Base-by-base conservation (phyloP, 306 rosid species). In the Lablab purpureus region DNA sequence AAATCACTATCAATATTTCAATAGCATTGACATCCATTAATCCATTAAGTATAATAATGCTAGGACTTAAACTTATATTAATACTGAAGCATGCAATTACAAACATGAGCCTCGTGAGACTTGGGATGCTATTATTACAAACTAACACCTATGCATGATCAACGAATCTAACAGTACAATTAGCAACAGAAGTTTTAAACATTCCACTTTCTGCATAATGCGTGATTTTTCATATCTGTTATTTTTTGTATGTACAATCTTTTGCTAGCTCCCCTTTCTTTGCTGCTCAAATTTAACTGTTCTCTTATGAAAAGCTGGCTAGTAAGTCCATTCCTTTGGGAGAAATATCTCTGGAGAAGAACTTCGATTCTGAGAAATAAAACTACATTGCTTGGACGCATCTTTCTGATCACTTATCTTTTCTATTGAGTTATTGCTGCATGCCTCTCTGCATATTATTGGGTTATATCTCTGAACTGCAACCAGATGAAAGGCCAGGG, bases 271-370 rank as follows among this genome's bases (percentile, higher is more conserved):
- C 23, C 65, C 7, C 12, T 12, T 10, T 1, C 28, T 67, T 6
- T 23, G 73, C 40, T 34, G 15, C 60, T 59, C 14, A 69, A 66
- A 63, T 73, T 54, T 59, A 12, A 18, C 45, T 41, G 27, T 12
- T 36, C 46, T 56, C 4, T 67, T 18, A 23, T 56, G 43, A 78
- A 7, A 32, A 36, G 22, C 37, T 79, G 23, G 56, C 76, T 87
- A 92, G 75, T 90, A 92, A 49, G 93, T 90, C 97, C 95, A 92
- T 80, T 92, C 97, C 69, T 90, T 90, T 50, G 97, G 97, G 76
- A 92, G 97, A 75, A 83, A 87, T 55, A 83, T 75, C 55, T 82
- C 90, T 5, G 86, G 84, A 7, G 91, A 81, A 22, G 87, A 84
- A 83, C 23, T 77, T 63, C 55, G 80, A 36, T 75, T 86, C 40